Percentiles rank a stretch among this genome's conserved stretches.
These are phyloP conservation scores for Chytriomyces confervae DNA, from an alignment of 192 early-diverging fungal genomes.

Conservation along the genomic window DNA sequence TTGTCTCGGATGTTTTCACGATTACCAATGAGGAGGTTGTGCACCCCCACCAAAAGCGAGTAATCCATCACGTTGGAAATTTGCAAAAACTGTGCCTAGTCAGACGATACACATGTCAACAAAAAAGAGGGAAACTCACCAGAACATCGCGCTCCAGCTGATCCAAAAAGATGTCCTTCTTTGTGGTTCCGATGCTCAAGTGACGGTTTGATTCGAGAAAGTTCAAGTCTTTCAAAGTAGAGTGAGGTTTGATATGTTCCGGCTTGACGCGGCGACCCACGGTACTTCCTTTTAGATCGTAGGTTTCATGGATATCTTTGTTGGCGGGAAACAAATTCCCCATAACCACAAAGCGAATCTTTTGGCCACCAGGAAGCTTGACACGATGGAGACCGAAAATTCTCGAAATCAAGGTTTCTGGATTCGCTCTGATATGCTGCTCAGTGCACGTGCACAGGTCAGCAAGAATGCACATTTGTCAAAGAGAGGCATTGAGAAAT, in stretches of 20 bases:
- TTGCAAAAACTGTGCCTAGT: conserved; percentile 60
- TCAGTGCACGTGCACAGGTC: neutral
- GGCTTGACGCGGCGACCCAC: conserved; percentile 82
- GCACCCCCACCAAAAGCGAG: conserved; percentile 91
- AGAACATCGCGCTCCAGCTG: conserved; percentile 89
- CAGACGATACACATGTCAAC: neutral
- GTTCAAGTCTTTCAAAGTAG: conserved; percentile 96
- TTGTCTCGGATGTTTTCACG: conserved; percentile 89
- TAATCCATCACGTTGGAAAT: conserved; percentile 96
- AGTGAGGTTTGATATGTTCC: conserved; percentile 77
- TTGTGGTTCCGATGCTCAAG: conserved; percentile 81
- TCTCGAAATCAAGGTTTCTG: conserved; percentile 89
- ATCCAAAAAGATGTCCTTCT: conserved; percentile 75
- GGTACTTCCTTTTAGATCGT: conserved; percentile 94
- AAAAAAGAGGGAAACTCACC: conserved; percentile 34
- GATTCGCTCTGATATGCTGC: conserved; percentile 82
- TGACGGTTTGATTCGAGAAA: conserved; percentile 77
- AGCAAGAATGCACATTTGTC: neutral
- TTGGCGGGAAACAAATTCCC: conserved; percentile 98
- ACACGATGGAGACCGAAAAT: conserved; percentile 97
- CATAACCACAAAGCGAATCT: conserved; percentile 99
- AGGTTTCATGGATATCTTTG: conserved; percentile 95
- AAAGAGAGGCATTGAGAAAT: neutral
- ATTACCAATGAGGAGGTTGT: conserved; percentile 79
- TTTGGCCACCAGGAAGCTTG: conserved; percentile 88